A percentile compares a stretch with the other conserved stretches of the same genome.
Conservation (phyloP, 2,329 filamentous ascomycete genomes). For the Beauveria caledonica region DNA sequence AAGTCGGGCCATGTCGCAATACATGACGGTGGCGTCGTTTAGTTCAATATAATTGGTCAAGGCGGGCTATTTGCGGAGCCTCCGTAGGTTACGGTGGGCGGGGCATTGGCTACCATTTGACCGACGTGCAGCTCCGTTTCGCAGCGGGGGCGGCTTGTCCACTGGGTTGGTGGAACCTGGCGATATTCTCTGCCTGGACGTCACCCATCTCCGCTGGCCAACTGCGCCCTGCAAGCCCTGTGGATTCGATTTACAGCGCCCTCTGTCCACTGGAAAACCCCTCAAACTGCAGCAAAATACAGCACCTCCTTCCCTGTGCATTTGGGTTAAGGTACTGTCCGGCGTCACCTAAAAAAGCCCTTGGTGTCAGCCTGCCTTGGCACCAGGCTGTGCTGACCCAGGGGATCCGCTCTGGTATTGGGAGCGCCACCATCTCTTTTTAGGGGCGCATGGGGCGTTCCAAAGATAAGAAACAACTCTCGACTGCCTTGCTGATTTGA, state of each 20-base stretch:
- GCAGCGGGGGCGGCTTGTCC: neutral
- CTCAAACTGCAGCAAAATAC: neutral
- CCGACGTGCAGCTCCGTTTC: conserved; percentile 9
- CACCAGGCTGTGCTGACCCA: too few relatives aligned
- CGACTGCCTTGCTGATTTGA: neutral
- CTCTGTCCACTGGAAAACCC: neutral
- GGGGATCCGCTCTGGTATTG: too few relatives aligned
- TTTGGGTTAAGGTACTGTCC: too few relatives aligned
- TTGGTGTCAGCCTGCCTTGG: too few relatives aligned
- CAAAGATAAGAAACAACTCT: too few relatives aligned
- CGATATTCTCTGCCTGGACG: too few relatives aligned
- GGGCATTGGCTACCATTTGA: neutral
- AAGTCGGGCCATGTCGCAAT: neutral
- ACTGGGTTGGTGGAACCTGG: too few relatives aligned
- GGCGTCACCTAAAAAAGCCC: too few relatives aligned
- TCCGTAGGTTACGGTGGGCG: conserved; percentile 9
- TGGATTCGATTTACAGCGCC: neutral
- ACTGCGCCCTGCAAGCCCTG: neutral
- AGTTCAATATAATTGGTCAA: neutral
- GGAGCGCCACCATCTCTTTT: too few relatives aligned
- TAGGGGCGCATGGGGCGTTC: too few relatives aligned
- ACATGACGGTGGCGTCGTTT: conserved; percentile 9
- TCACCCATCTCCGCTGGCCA: too few relatives aligned
- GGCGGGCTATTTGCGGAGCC: neutral
- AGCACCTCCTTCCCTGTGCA: too few relatives aligned